Percentiles rank a stretch among this genome's conserved stretches.
phyloP scores from a whole-genome alignment of 768 basidiomycete genomes.

The Podaxis sp. region DNA sequence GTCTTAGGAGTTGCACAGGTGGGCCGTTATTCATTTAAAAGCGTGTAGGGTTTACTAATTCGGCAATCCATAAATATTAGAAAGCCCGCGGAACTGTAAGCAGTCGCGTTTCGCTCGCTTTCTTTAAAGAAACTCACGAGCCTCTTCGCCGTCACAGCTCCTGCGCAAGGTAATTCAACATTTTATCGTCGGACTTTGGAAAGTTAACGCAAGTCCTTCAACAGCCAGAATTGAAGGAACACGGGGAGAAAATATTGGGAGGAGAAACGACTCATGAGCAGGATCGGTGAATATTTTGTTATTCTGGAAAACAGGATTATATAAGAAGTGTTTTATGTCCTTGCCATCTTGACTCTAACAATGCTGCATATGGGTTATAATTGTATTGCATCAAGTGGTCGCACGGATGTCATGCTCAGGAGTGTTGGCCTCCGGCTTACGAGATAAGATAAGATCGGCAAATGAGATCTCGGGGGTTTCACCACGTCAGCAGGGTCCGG shows the following conservation, averaged over 20 bases:
- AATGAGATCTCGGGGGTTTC: neutral
- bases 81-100: constrained; percentile 46
- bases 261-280: constrained; percentile 43
- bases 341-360: too few relatives aligned
- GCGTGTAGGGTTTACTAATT: neutral
- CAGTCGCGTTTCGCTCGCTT: neutral
- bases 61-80: constrained; percentile 20
- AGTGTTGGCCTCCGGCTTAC: neutral
- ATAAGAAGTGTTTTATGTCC: neutral
- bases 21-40: neutral
- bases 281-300: constrained; percentile 12
- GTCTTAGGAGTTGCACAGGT: constrained; percentile 35
- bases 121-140: neutral
- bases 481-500: constrained; percentile 7
- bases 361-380: neutral
- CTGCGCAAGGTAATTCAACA: constrained; percentile 28
- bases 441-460: constrained; percentile 24
- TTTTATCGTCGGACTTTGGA: neutral
- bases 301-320: neutral
- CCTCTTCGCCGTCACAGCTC: constrained; percentile 25
- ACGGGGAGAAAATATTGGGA: constrained; percentile 53
- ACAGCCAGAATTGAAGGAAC: constrained; percentile 46
- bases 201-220: neutral
- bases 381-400: neutral
- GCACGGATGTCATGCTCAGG: too few relatives aligned